Base-by-base conservation (phyloP, 495 filamentous ascomycete genomes). In the Bathelium albidoporum region DNA sequence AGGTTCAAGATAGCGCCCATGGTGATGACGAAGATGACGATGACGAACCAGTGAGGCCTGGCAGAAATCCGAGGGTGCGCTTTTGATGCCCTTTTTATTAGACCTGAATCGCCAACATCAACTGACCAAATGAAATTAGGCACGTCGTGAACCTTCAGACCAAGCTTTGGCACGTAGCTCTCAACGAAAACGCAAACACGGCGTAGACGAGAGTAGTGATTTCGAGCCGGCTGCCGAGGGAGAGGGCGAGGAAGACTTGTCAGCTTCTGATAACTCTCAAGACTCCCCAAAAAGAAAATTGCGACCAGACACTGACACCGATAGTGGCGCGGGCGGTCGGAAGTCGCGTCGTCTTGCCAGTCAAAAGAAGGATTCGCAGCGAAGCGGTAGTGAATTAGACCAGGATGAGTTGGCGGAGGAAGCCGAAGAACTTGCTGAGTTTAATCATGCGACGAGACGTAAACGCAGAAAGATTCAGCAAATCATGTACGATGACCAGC, bases 401-500 rank as follows among this genome's bases (percentile, higher is more conserved):
- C 67, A 65, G 4, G 75, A 74, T 7, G 75, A 78, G 63, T 61
- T 76, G 26, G 73, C 74, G 16, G 75, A 76, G 59, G 74, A 77
- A 65, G 84, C 81, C 2, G 85, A 91, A 41, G 94, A 97, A 73
- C 79, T 96, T 11, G 86, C 84, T 20, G 88, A 94, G 86, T 94
- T 68, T 77, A 92, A 20, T 76, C 62, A 84, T 84, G 65, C 73
- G 41, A 59, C 59, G 39, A 81, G 69, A 83, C 12, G 62, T 3
- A 55, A 58, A 36, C 32, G 44, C 5, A 55, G 49, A 32, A 32
- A 32, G 7, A 28, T 28, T n/a, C 43, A 58, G 2, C 61, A 58
- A 44, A 60, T 64, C 36, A 60, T 36, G 22, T 64, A 64, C 24
- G 58, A 65, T 58, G 63, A 65, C 22, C 24, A 69, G 31, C 73